These are phyloP conservation scores for Penicillium simplicissimum DNA, from an alignment of 495 filamentous ascomycete species.

Conservation along the genomic window DNA sequence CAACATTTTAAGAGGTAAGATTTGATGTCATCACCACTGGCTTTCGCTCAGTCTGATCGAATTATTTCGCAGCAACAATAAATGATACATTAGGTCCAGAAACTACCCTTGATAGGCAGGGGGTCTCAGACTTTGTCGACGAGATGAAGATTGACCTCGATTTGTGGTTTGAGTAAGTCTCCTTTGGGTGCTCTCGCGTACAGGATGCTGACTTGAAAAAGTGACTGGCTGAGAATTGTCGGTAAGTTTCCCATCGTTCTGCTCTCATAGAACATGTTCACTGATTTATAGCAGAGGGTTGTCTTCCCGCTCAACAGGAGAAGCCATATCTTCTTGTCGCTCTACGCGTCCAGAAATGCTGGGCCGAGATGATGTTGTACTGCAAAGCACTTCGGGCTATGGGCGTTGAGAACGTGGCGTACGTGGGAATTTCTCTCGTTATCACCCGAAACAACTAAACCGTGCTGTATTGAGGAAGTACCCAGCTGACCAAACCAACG, in stretches of 20 bases:
- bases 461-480: not conserved
- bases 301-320: constrained; percentile 31
- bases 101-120: constrained; percentile 24
- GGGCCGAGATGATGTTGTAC: constrained; percentile 51
- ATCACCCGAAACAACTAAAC: not conserved
- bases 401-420: constrained; percentile 51
- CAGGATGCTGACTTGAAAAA: constrained; percentile 25
- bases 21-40: not conserved
- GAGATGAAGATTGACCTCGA: constrained; percentile 48
- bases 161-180: constrained; percentile 47
- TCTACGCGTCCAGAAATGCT: constrained; percentile 46
- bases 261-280: not conserved
- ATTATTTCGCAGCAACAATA: constrained; percentile 28
- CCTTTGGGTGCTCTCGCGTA: too few species aligned
- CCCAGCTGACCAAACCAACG: not conserved
- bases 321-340: constrained; percentile 40
- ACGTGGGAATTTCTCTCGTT: constrained; percentile 4
- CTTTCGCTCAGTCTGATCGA: not conserved
- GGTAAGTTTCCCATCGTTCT: constrained; percentile 23
- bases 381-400: constrained; percentile 50
- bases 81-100: constrained; percentile 33
- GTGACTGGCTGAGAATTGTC: constrained; percentile 49
- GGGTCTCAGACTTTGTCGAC: constrained; percentile 43
- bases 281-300: constrained; percentile 22
- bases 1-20: constrained; percentile 44